phyloP scores from a whole-genome alignment of 768 basidiomycete species.

The Holtermannia corniformis region DNA sequence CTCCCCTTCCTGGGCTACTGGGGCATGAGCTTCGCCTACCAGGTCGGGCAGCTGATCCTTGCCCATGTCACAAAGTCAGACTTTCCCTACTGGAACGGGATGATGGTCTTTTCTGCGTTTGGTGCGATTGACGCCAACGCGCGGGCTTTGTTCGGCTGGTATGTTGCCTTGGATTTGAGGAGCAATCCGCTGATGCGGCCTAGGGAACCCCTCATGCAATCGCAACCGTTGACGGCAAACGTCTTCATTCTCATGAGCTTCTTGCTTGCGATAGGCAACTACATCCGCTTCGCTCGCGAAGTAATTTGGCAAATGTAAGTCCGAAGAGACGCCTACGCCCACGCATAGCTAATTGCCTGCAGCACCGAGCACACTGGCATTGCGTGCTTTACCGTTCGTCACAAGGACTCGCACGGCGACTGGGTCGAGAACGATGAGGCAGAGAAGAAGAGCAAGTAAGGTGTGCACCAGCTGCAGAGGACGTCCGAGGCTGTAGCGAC shows the following conservation, averaged over 20 bases:
- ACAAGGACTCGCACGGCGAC: constrained; percentile 52
- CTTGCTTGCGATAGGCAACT: constrained; percentile 57
- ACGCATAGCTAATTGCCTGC: neutral
- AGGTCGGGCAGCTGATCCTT: constrained; percentile 85
- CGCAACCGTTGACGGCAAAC: constrained; percentile 52
- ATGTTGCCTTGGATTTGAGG: constrained; percentile 27
- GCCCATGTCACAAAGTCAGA: constrained; percentile 75
- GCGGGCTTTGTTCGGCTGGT: constrained; percentile 59
- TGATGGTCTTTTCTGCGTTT: constrained; percentile 72
- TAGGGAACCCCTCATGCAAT: constrained; percentile 65
- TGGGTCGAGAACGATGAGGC: constrained; percentile 38
- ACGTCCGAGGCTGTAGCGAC: too few relatives aligned
- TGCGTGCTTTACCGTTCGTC: constrained; percentile 85
- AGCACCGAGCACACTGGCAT: constrained; percentile 89
- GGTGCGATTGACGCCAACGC: constrained; percentile 77
- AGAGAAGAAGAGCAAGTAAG: constrained; percentile 15
- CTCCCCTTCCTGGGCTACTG: constrained; percentile 83
- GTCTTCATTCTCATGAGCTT: constrained; percentile 67
- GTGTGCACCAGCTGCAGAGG: neutral
- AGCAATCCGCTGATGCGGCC: constrained; percentile 12
- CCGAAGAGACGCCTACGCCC: neutral
- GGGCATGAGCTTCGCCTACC: constrained; percentile 54
- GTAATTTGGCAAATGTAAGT: constrained; percentile 53
- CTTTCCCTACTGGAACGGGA: constrained; percentile 79
- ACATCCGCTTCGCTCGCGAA: constrained; percentile 66